Evolutionary conservation across 345 rosid species (phyloP), one percentile per base, ranked within the genome.

Genomic region (Eucalyptus virginea): DNA sequence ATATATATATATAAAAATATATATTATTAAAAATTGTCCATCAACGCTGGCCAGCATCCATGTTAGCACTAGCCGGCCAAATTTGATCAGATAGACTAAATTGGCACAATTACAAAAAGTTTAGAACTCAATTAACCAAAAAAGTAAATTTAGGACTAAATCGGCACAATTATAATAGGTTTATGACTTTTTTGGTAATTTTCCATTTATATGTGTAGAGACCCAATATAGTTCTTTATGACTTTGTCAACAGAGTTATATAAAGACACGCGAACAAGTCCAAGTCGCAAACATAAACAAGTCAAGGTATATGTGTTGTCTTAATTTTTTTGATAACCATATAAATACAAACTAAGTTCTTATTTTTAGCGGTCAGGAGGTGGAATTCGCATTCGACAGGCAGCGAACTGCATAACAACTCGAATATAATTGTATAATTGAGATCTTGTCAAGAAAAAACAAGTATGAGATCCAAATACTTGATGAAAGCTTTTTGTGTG

Each of bases 121-220:
- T 51, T 51, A 51, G 0, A 6, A 52, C 24, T 19, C 2, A 52
- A 8, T 52, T 19, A 21, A 8, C 5, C 2, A 52, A 52, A 19
- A 18, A 52, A 19, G 19, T 3, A 7, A 3, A 49, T 1, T 48
- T 1, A 51, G 0, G 0, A 19, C 2, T 8, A 2, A 52, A 52
- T 19, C 1, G 4, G 2, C 5, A 19, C 0, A 52, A 52, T 52
- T 52, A 2, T 19, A 19, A 52, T 52, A 52, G 0, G 1, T 52
- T 52, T 52, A 52, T 0, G 1, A 21, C 0, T 52, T 21, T 52
- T 19, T 52, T 52, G 26, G 1, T 52, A 52, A 52, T 52, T 52
- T 52, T 21, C 11, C 11, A 5, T 56, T 10, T 56, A 56, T 10
- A 56, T 56, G 30, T 26, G 6, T 56, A 23, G 3, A 24, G 62